Evolutionary conservation across 768 basidiomycete genomes (phyloP).

Genomic region (Naganishia friedmannii): DNA sequence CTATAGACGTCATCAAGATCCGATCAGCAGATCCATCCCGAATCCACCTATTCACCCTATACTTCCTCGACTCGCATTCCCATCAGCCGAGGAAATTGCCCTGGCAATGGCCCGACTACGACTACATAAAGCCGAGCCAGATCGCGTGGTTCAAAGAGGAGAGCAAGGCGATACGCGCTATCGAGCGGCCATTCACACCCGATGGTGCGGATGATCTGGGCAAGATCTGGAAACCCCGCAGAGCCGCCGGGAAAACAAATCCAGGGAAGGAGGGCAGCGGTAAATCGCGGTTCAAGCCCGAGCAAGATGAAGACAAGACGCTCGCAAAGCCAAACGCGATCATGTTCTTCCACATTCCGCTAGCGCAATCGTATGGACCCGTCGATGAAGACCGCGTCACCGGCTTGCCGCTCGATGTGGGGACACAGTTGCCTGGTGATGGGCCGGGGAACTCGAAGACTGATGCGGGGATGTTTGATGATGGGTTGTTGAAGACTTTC

Average conservation of each 20-base stretch:
- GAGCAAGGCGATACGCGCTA: constrained; percentile 67
- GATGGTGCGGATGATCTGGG: constrained; percentile 71
- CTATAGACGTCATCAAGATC: constrained; percentile 70
- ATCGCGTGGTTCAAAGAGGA: constrained; percentile 87
- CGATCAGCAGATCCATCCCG: constrained; percentile 70
- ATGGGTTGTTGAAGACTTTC: constrained; percentile 66
- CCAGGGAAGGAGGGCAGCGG: constrained; percentile 56
- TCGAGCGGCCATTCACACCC: constrained; percentile 78
- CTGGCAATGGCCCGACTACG: constrained; percentile 68
- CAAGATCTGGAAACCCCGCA: constrained; percentile 57
- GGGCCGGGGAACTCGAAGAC: constrained; percentile 41
- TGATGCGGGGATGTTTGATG: constrained; percentile 78
- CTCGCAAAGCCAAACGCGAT: constrained; percentile 91
- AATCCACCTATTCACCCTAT: constrained; percentile 75
- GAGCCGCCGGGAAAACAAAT: constrained; percentile 44
- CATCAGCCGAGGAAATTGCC: constrained; percentile 57
- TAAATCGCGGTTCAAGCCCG: constrained; percentile 49
- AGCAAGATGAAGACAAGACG: neutral
- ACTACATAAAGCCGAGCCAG: constrained; percentile 80
- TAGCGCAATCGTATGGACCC: constrained; percentile 71
- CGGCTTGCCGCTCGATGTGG: constrained; percentile 67
- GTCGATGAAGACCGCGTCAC: constrained; percentile 66
- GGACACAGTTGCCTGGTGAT: constrained; percentile 61
- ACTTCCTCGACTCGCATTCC: constrained; percentile 83
- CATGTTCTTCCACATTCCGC: constrained; percentile 97